Conservation (phyloP, 306 rosid genomes). For the Cicer judaicum region DNA sequence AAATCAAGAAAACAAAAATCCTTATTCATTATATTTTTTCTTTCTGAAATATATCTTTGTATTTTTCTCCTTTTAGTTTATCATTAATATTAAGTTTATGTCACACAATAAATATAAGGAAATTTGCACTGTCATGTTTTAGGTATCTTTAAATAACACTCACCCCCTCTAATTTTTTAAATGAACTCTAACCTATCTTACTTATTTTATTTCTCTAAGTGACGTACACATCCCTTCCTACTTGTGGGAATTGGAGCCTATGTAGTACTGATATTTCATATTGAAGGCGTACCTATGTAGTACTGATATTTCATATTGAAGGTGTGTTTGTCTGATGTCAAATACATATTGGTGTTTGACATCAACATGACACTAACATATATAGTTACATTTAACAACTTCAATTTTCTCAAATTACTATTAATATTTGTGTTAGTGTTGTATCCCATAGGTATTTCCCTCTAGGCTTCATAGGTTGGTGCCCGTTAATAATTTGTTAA, state of each 20-base stretch:
- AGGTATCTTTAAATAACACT: not conserved
- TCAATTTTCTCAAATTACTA: too few species aligned
- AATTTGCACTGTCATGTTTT: not conserved
- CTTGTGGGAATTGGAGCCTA: not conserved
- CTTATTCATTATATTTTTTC: not conserved
- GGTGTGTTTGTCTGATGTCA: too few species aligned
- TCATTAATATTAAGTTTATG: constrained; percentile 2
- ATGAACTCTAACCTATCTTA: not conserved
- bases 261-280: not conserved
- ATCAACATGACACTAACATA: too few species aligned
- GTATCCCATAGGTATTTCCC: too few species aligned
- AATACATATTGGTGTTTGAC: too few species aligned
- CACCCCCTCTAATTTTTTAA: not conserved
- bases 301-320: too few species aligned
- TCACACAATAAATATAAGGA: not conserved
- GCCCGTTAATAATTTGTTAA: too few species aligned
- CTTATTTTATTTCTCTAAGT: not conserved
- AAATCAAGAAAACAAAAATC: constrained; percentile 18
- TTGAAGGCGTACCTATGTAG: too few species aligned
- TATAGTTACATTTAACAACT: too few species aligned
- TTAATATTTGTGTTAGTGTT: too few species aligned
- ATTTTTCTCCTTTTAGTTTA: not conserved
- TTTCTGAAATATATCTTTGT: not conserved
- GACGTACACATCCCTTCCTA: not conserved
- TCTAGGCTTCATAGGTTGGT: too few species aligned